Evolutionary conservation across 2,329 filamentous ascomycete species (phyloP).

Genomic region (Apiospora sp.): DNA sequence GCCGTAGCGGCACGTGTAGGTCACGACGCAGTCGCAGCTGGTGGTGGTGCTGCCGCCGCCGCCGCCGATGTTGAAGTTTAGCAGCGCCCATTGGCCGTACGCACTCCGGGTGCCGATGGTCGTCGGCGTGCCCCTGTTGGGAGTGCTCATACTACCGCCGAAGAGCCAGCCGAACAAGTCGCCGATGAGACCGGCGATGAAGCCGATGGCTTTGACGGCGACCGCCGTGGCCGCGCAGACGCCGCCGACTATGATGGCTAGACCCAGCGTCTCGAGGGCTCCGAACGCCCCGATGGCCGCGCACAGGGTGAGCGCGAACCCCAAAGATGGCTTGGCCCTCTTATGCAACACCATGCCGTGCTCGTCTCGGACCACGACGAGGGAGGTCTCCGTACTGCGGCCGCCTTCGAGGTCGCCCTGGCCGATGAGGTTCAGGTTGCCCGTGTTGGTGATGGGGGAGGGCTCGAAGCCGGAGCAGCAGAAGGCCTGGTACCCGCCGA

Average conservation of each 20-base stretch:
- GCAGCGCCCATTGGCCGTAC: constrained; percentile 24
- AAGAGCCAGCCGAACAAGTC: constrained; percentile 17
- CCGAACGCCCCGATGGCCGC: background rate
- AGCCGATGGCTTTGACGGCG: constrained; percentile 23
- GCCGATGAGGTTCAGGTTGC: constrained; percentile 28
- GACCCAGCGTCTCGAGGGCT: background rate
- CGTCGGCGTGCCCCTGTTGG: constrained; percentile 23
- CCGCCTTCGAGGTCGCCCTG: constrained; percentile 24
- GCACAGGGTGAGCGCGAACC: background rate
- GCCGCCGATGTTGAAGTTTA: constrained; percentile 22
- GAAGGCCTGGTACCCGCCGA: constrained; percentile 26
- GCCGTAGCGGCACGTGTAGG: constrained; percentile 32
- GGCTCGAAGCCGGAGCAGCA: constrained; percentile 25
- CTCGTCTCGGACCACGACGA: constrained; percentile 8
- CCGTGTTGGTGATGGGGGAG: constrained; percentile 29
- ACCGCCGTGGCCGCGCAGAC: constrained; percentile 25
- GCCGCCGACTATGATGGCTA: no score
- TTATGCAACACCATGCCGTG: background rate
- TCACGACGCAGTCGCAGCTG: constrained; percentile 31
- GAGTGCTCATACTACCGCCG: constrained; percentile 2
- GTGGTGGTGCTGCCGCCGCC: constrained; percentile 2
- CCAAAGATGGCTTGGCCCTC: background rate
- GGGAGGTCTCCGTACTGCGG: background rate
- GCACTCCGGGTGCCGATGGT: constrained; percentile 15
- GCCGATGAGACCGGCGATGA: background rate